Conservation (phyloP, 805 yeast genomes). For the Torulaspora quercuum region DNA sequence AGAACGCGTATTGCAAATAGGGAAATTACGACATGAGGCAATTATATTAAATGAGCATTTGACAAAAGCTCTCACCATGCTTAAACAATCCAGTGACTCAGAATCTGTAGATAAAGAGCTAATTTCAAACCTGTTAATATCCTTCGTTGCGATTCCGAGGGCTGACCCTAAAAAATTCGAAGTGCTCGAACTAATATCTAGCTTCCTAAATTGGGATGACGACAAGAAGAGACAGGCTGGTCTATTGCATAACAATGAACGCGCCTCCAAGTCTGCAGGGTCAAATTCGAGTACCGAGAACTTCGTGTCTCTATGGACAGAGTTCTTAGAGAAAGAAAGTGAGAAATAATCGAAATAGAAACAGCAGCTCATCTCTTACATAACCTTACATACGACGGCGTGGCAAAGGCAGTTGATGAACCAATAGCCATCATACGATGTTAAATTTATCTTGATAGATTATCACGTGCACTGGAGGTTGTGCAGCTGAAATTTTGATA, state of each 20-base stretch:
- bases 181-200: slow-evolving; percentile 78
- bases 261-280: slow-evolving; percentile 19
- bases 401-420: too few species aligned
- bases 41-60: slow-evolving; percentile 90
- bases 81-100: slow-evolving; percentile 72
- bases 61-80: slow-evolving; percentile 84
- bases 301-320: slow-evolving; percentile 77
- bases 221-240: slow-evolving; percentile 75
- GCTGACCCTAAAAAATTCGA: slow-evolving; percentile 95
- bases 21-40: slow-evolving; percentile 91
- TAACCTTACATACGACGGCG: too few species aligned
- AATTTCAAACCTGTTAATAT: slow-evolving; percentile 77
- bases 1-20: slow-evolving; percentile 75
- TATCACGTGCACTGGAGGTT: too few species aligned
- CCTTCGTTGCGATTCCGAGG: slow-evolving; percentile 82
- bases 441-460: too few species aligned
- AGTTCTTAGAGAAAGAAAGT: slow-evolving; percentile 70
- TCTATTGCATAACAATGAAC: slow-evolving; percentile 39
- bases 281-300: slow-evolving; percentile 44
- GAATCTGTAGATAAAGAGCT: slow-evolving; percentile 84
- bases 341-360: slow-evolving; percentile 24
- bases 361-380: too few species aligned
- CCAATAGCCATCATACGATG: too few species aligned
- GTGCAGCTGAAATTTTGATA: too few species aligned
- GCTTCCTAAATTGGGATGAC: slow-evolving; percentile 85